These are phyloP conservation scores for Clavispora carvajalis DNA, from an alignment of 805 yeast species.

Conservation along the genomic window DNA sequence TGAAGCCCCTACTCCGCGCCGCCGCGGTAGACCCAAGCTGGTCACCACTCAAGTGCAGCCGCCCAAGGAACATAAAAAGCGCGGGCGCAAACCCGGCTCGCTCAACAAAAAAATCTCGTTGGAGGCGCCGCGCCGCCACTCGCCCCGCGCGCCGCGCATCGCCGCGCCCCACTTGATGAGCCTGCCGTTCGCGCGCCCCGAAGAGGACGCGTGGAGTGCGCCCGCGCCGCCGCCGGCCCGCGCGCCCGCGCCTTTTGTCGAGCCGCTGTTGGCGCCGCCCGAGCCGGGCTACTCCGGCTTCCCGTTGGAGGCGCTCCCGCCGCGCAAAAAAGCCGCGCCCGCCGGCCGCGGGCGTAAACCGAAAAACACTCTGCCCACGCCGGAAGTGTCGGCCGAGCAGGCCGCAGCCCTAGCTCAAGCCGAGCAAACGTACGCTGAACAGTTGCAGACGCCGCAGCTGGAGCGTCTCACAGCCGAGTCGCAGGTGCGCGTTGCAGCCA, in stretches of 20 bases:
- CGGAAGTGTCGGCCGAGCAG: slow-evolving; percentile 8
- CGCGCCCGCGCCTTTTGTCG: slow-evolving; percentile 35
- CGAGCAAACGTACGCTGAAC: slow-evolving; percentile 10
- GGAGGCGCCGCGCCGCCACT: background rate
- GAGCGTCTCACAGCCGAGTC: slow-evolving; percentile 10
- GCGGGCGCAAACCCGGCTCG: slow-evolving; percentile 3
- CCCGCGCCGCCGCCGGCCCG: background rate
- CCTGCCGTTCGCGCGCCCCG: slow-evolving; percentile 1
- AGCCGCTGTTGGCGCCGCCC: slow-evolving; percentile 55
- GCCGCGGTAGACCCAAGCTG: slow-evolving; percentile 1
- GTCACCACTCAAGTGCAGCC: no score
- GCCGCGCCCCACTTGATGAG: background rate
- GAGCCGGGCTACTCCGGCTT: slow-evolving; percentile 64
- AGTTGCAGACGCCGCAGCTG: slow-evolving; percentile 12
- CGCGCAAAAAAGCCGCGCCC: slow-evolving; percentile 53
- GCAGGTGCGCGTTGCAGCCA: slow-evolving; percentile 8
- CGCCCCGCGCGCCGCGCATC: background rate
- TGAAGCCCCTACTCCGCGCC: background rate
- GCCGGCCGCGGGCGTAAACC: slow-evolving; percentile 27
- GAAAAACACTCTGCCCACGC: slow-evolving; percentile 12
- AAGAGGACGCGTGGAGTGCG: background rate
- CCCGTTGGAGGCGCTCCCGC: slow-evolving; percentile 67
- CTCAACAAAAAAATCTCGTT: background rate
- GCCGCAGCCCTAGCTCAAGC: slow-evolving; percentile 12
- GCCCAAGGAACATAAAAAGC: slow-evolving; percentile 1